Evolutionary conservation across 441 rosid genomes (phyloP).

Genomic region (Gossypium schwendimanii): DNA sequence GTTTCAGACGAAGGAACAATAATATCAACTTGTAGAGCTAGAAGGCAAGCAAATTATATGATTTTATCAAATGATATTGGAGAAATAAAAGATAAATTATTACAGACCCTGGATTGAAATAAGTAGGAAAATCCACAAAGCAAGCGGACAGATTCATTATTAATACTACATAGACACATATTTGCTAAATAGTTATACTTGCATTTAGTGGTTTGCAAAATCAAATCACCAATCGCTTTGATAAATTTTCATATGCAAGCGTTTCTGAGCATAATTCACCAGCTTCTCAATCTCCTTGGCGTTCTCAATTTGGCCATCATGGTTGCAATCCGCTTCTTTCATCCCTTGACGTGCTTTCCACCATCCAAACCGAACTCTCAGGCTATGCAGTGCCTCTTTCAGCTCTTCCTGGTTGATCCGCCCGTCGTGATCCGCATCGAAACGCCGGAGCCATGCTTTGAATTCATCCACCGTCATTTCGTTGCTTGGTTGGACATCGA

Average conservation of each 20-base stretch:
- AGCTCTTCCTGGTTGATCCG: constrained; percentile 26
- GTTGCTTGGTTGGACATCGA: constrained; percentile 12
- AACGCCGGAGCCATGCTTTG: constrained; percentile 21
- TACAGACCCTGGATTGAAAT: neutral
- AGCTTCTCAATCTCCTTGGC: constrained; percentile 26
- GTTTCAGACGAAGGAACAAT: neutral
- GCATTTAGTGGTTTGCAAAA: neutral
- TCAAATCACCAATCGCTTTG: constrained; percentile 14
- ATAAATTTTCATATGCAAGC: constrained; percentile 30
- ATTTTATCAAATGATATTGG: neutral
- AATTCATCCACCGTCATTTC: constrained; percentile 31
- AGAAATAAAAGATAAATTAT: neutral
- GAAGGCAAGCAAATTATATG: neutral
- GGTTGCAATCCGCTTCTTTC: constrained; percentile 22
- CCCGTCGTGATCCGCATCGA: constrained; percentile 22
- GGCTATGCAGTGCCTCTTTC: constrained; percentile 21
- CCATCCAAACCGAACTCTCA: constrained; percentile 27
- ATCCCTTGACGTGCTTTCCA: constrained; percentile 32
- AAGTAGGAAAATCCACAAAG: neutral
- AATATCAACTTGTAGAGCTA: neutral
- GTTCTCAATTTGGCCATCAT: constrained; percentile 19
- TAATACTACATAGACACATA: neutral
- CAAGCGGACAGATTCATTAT: neutral
- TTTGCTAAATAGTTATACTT: neutral
- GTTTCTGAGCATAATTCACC: constrained; percentile 21